These are phyloP conservation scores for Marsdenia floribunda DNA, from an alignment of 257 asterid species.

Conservation along the genomic window DNA sequence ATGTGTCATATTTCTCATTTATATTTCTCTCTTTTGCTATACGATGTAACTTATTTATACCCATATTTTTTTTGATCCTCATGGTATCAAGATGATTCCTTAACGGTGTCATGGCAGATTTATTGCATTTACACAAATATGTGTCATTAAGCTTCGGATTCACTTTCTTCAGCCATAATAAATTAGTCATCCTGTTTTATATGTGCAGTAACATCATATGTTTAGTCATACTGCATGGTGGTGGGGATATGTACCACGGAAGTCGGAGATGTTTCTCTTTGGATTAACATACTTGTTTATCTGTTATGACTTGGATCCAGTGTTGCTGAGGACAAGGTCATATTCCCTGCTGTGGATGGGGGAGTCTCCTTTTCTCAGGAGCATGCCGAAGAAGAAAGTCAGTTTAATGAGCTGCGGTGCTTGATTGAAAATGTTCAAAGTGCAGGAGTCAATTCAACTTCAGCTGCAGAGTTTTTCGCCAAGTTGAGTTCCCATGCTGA, in stretches of 20 bases:
- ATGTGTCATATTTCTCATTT: background rate
- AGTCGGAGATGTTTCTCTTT: background rate
- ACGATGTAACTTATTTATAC: background rate
- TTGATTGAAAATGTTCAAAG: conserved; percentile 39
- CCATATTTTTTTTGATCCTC: background rate
- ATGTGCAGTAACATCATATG: background rate
- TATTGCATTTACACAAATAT: background rate
- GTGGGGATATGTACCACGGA: background rate
- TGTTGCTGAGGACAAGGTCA: conserved; percentile 42
- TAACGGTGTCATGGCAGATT: background rate
- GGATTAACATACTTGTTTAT: background rate
- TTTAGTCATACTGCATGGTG: background rate
- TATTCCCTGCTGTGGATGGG: conserved; percentile 47
- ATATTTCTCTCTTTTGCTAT: background rate
- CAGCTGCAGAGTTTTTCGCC: conserved; percentile 39
- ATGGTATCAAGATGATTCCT: background rate
- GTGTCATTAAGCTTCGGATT: background rate
- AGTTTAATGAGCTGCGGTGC: conserved; percentile 37
- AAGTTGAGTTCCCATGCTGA: conserved; percentile 43
- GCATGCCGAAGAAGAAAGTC: conserved; percentile 44
- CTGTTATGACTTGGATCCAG: conserved; percentile 20
- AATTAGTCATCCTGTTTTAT: background rate
- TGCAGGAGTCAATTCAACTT: conserved; percentile 37
- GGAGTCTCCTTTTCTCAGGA: conserved; percentile 39
- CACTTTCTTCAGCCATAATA: background rate